These are phyloP conservation scores for Apium graveolens DNA, from an alignment of 129 eudicot genomes.

Conservation along the genomic window DNA sequence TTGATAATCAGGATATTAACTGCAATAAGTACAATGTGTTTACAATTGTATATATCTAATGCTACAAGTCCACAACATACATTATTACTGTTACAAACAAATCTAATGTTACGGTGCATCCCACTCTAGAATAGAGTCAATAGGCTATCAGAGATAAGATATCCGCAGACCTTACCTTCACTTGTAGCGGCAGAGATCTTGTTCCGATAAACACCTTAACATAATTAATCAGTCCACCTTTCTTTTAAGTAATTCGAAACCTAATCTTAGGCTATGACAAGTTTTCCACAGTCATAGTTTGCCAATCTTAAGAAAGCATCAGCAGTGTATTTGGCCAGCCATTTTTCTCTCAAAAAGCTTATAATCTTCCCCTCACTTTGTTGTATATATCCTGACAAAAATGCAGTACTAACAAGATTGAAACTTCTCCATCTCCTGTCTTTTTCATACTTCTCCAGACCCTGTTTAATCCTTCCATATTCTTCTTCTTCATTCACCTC, in stretches of 20 bases:
- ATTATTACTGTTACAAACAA: not conserved
- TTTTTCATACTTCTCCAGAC: constrained; percentile 46
- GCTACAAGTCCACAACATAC: too few species aligned
- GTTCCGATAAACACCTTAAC: not conserved
- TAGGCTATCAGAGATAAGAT: not conserved
- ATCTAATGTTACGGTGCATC: not conserved
- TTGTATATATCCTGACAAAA: constrained; percentile 50
- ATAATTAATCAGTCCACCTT: too few species aligned
- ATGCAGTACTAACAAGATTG: constrained; percentile 41
- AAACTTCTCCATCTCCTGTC: constrained; percentile 76
- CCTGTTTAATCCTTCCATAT: constrained; percentile 34
- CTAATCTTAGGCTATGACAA: not conserved
- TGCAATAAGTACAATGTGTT: not conserved
- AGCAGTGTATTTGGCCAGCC: constrained; percentile 38
- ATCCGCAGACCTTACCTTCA: not conserved
- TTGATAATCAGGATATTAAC: too few species aligned
- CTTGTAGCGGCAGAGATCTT: not conserved
- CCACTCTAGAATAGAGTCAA: not conserved
- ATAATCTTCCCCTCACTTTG: constrained; percentile 41
- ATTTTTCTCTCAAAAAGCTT: constrained; percentile 46
- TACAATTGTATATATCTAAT: not conserved
- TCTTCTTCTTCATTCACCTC: constrained; percentile 23
- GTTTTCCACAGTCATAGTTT: constrained; percentile 55
- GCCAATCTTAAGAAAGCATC: constrained; percentile 33
- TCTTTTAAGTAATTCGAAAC: not conserved